Evolutionary conservation across 2,329 filamentous ascomycete genomes (phyloP).

Genomic region (Aspergillus pseudotamarii): DNA sequence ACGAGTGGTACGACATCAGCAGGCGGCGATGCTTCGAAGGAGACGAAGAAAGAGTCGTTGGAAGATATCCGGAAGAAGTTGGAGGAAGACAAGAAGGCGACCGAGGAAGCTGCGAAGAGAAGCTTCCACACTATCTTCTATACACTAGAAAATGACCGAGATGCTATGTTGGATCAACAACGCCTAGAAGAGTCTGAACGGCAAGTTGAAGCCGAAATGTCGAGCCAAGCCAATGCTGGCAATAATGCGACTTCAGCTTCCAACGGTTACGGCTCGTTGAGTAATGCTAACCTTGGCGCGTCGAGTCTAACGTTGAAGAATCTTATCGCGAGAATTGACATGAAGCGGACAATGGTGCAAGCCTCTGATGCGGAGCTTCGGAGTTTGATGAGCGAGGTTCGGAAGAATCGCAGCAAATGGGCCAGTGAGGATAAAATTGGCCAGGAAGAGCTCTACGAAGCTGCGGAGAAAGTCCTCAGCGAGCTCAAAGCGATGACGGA

Average conservation of each 20-base stretch:
- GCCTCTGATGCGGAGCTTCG: constrained; percentile 92
- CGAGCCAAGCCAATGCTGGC: constrained; percentile 61
- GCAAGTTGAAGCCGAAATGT: constrained; percentile 94
- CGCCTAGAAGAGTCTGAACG: constrained; percentile 95
- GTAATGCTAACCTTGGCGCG: constrained; percentile 90
- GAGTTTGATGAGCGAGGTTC: constrained; percentile 92
- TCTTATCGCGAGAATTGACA: constrained; percentile 91
- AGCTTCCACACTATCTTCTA: constrained; percentile 95
- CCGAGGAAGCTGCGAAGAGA: constrained; percentile 83
- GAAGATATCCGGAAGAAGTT: constrained; percentile 92
- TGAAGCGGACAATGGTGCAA: constrained; percentile 84
- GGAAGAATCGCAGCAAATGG: constrained; percentile 98
- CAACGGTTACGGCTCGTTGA: constrained; percentile 82
- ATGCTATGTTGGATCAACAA: constrained; percentile 97
- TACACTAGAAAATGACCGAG: constrained; percentile 90
- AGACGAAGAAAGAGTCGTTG: constrained; percentile 63
- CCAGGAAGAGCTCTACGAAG: constrained; percentile 97
- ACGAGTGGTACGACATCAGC: constrained; percentile 65
- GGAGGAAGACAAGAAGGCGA: constrained; percentile 87
- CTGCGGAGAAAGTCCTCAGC: constrained; percentile 92
- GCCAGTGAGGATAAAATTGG: constrained; percentile 96
- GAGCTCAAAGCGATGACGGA: constrained; percentile 97
- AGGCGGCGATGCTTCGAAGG: constrained; percentile 63
- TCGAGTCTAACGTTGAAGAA: constrained; percentile 96
- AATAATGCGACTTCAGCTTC: constrained; percentile 55